Base-by-base conservation (phyloP, 345 rosid species). In the Acer yangbiense region DNA sequence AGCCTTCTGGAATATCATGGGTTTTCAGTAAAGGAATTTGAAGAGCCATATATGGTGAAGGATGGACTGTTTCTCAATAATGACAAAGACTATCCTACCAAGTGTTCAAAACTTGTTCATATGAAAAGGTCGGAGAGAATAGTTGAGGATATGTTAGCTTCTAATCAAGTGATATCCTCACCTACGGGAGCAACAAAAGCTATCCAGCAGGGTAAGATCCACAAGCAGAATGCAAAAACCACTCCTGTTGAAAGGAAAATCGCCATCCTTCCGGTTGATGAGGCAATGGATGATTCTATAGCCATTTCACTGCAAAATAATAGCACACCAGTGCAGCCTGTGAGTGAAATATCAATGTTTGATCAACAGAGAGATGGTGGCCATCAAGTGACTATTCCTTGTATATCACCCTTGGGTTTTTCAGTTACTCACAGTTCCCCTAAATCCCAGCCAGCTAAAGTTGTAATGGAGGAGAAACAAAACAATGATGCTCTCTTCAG, bases 1-100 rank as follows among this genome's bases (percentile, higher is more conserved):
- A 81, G 82, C 76, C 81, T 92, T 52, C 74, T 94, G 80, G 89
- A 88, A 58, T 89, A 91, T 82, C 92, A 96, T 79, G 98, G 97
- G 21, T 94, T 94, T 85, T 78, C 73, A 44, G 78, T 91, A 74
- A 96, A 83, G 87, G 95, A 88, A 71, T 96, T 85, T 84, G 91
- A 96, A 85, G 97, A 94, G 89, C 97, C 90, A 75, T 94, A 94
- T 78, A 86, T 94, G 94, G 97, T 94, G 81, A 96, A 96, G 86
- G 91, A 91, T 69, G 98, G 98, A 68, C 87, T 88, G 12, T 89
- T 94, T 80, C 92, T 92, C 82, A 86, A 92, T 84, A 85, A 78
- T 77, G 99, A 91, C 55, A 82, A 76, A 79, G 99, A 92, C 78
- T 95, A 85, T 76, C 92, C 94, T 71, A 92, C 95, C 73, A 93